These are phyloP conservation scores for Allium sativum DNA, from an alignment of 106 monocot genomes.

Conservation along the genomic window DNA sequence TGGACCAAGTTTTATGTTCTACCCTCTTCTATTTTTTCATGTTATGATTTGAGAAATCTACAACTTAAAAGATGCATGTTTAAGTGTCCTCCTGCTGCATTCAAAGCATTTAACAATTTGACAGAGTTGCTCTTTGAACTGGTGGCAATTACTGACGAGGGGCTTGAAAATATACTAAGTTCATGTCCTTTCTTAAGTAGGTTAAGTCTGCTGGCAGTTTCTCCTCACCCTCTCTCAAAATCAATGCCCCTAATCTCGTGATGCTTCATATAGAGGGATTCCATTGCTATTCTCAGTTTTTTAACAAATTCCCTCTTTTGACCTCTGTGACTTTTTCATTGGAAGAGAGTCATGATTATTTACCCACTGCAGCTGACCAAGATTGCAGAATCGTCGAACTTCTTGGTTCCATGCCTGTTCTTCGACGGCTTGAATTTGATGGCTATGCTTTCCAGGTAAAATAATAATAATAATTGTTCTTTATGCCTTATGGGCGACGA, in stretches of 20 bases:
- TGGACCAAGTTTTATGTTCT: neutral
- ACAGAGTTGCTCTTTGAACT: neutral
- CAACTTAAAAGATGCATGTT: neutral
- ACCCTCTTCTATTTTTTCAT: slow-evolving; percentile 7
- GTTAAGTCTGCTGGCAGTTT: neutral
- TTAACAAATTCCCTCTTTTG: too few species aligned
- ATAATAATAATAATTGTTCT: neutral
- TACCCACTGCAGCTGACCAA: neutral
- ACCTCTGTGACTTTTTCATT: too few species aligned
- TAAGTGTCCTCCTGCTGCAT: neutral
- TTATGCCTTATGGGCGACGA: too few species aligned
- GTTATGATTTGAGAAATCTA: neutral
- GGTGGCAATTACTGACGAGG: neutral
- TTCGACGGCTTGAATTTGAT: neutral
- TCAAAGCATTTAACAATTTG: neutral
- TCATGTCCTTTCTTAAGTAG: neutral
- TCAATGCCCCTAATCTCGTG: neutral
- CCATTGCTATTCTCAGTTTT: too few species aligned
- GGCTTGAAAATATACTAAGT: neutral
- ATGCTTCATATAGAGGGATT: too few species aligned
- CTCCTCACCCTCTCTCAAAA: neutral
- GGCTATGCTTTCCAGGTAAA: neutral
- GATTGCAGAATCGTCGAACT: neutral
- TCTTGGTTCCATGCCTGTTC: neutral
- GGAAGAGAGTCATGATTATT: too few species aligned